These are phyloP conservation scores for Yamadazyma akitaensis DNA, from an alignment of 805 yeast genomes.

Conservation along the genomic window DNA sequence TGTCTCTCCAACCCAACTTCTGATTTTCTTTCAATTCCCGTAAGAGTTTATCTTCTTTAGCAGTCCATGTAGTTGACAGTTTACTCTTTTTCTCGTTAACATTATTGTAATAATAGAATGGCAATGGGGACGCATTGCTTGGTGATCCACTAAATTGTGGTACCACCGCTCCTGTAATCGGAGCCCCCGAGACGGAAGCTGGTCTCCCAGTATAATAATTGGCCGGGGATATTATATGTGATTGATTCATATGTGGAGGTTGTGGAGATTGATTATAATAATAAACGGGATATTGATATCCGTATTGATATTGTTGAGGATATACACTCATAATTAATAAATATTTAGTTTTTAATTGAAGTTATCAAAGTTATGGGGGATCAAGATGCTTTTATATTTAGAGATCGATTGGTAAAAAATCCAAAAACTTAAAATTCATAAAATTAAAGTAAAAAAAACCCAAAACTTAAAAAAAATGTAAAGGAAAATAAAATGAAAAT, in stretches of 20 bases:
- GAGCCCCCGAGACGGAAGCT: background rate
- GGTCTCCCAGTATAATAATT: background rate
- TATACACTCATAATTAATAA: slow-evolving; percentile 10
- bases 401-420: background rate
- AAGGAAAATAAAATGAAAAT: background rate
- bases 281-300: slow-evolving; percentile 12
- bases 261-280: slow-evolving; percentile 4
- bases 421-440: too few species aligned
- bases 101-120: slow-evolving; percentile 13
- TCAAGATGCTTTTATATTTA: slow-evolving; percentile 1
- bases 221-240: background rate
- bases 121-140: slow-evolving; percentile 3
- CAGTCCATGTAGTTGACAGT: slow-evolving; percentile 62
- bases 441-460: background rate
- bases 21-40: slow-evolving; percentile 78
- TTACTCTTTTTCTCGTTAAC: slow-evolving; percentile 24
- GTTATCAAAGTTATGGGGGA: slow-evolving; percentile 1
- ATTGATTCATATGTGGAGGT: background rate
- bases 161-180: background rate
- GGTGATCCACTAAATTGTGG: slow-evolving; percentile 1
- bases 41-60: slow-evolving; percentile 67
- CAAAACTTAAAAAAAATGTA: background rate
- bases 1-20: slow-evolving; percentile 87
- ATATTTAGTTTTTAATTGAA: background rate
- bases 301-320: slow-evolving; percentile 10